Evolutionary conservation across 805 yeast species (phyloP), one percentile per base, ranked within the genome.

Genomic region (Komagataella populi): DNA sequence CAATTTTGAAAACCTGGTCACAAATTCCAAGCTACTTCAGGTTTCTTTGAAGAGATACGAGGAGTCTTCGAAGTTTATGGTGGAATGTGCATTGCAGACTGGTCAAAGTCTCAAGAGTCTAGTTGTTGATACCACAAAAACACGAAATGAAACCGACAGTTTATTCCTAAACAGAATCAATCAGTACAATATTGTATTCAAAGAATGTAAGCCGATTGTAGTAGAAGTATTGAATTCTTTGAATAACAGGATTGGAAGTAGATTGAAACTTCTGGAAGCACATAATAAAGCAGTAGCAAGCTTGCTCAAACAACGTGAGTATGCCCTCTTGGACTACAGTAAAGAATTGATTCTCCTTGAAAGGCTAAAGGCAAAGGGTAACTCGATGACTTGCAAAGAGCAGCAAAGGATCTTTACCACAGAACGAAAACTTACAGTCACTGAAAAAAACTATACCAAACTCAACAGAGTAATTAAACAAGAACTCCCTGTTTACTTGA

Each of bases 401-500:
- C 69, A 69, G 48, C 67, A 66, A 49, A 61, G 63, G 44, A 55
- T 64, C 49, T 58, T 64, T 43, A 65, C 65, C 46, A 60, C 62
- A 22, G 62, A 64, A 49, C 62, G 61, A 53, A 61, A 60, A 50
- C 47, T 62, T 24, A 67, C 59, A 53, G 60, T 58, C 50, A 64
- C 56, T 54, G 67, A 55, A 52, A 64, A 53, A 59, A 71, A 58
- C 49, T 76, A 71, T 56, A 70, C 71, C 2, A 48, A 53, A 8
- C 54, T 69, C 43, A 75, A 77, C 57, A 54, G 57, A 4, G 49
- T 55, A 3, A 63, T 80, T 54, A 75, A 76, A 52, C 53, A 52
- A 30, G 84, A 78, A 46, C 57, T 80, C 1, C 82, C 83, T 0
- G 49, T 54, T 3, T 72, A 77, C 48, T 65, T 72, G 51, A 52